phyloP scores from a whole-genome alignment of 371 early-diverging fungal genomes.

The Apophysomyces trapeziformis region DNA sequence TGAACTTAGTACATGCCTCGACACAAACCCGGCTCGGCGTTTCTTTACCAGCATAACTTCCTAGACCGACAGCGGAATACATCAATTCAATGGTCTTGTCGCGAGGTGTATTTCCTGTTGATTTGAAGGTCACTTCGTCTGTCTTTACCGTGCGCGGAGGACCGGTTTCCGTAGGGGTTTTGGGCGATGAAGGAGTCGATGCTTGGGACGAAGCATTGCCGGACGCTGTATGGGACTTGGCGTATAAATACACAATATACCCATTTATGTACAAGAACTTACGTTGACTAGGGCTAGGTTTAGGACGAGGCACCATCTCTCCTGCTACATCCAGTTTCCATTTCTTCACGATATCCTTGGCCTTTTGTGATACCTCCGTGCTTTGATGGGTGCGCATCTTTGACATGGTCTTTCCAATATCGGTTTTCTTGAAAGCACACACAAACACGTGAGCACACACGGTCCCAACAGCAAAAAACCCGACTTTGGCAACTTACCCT shows the following conservation, averaged over 20 bases:
- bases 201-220: slow-evolving; percentile 27
- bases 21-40: background rate
- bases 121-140: slow-evolving; percentile 63
- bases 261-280: slow-evolving; percentile 1
- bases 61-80: slow-evolving; percentile 79
- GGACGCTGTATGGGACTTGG: slow-evolving; percentile 9
- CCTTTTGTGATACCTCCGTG: slow-evolving; percentile 59
- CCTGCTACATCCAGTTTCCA: slow-evolving; percentile 79
- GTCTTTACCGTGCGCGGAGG: slow-evolving; percentile 62
- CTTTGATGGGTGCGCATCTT: slow-evolving; percentile 67
- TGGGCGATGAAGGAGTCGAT: slow-evolving; percentile 15
- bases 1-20: background rate
- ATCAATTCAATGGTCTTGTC: slow-evolving; percentile 87
- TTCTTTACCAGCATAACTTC: slow-evolving; percentile 67
- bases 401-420: slow-evolving; percentile 78
- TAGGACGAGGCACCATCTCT: slow-evolving; percentile 2
- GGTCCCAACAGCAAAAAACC: background rate
- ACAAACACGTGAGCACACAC: slow-evolving; percentile 4
- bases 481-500: slow-evolving; percentile 23
- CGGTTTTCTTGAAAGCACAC: slow-evolving; percentile 61
- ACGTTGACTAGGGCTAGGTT: slow-evolving; percentile 10
- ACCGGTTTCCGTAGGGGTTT: slow-evolving; percentile 34
- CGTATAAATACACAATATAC: background rate
- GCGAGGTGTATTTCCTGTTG: slow-evolving; percentile 74
- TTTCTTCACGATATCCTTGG: slow-evolving; percentile 73